These are phyloP conservation scores for Wickerhamiella occidentalis DNA, from an alignment of 805 yeast genomes.

Conservation along the genomic window DNA sequence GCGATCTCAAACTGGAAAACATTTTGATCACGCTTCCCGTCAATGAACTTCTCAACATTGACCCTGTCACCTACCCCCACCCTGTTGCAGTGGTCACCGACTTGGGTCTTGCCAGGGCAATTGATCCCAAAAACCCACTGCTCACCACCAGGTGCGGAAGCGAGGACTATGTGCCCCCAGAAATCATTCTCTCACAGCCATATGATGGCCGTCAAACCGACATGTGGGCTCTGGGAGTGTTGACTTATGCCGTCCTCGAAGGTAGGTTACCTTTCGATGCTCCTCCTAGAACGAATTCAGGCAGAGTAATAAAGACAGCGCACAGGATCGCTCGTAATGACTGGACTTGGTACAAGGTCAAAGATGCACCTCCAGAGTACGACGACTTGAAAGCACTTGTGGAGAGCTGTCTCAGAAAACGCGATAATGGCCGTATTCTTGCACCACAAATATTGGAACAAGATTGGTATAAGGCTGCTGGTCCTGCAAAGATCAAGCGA, in stretches of 20 bases:
- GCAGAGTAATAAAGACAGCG: conserved; percentile 43
- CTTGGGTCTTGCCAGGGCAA: conserved; percentile 71
- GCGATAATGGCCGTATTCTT: conserved; percentile 33
- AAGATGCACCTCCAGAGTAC: conserved; percentile 35
- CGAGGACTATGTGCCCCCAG: conserved; percentile 94
- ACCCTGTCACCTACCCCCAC: conserved; percentile 17
- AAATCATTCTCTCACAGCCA: conserved; percentile 73
- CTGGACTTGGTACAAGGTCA: conserved; percentile 68
- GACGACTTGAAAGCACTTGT: conserved; percentile 39
- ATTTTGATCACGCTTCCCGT: conserved; percentile 37
- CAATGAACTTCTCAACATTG: conserved; percentile 26
- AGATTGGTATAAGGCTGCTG: conserved; percentile 29
- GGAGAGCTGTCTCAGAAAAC: conserved; percentile 36
- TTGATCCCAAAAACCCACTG: conserved; percentile 48
- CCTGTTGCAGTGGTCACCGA: conserved; percentile 60
- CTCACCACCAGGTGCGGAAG: conserved; percentile 89
- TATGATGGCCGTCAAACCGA: conserved; percentile 89
- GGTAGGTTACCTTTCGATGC: conserved; percentile 86
- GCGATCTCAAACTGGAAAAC: conserved; percentile 87
- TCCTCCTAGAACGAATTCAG: conserved; percentile 35
- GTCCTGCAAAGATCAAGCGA: neutral
- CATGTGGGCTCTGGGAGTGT: conserved; percentile 90
- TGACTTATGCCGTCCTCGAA: conserved; percentile 74
- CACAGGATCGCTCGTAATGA: conserved; percentile 87
- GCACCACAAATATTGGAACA: conserved; percentile 28